Evolutionary conservation across 2,329 filamentous ascomycete genomes (phyloP), one percentile per base, ranked within the genome.

Genomic region (Stagonosporopsis vannaccii): DNA sequence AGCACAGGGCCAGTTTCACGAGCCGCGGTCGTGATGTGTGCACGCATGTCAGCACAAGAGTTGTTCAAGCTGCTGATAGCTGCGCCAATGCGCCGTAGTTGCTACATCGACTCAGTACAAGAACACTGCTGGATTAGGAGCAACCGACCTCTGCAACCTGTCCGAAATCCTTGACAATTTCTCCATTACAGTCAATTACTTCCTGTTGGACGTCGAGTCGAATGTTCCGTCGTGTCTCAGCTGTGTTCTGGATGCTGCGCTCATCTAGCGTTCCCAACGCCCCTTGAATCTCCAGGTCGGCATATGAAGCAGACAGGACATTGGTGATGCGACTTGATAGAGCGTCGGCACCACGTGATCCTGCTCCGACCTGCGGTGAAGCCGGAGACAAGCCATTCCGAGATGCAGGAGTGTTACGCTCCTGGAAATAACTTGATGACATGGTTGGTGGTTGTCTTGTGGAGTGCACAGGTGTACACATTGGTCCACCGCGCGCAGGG

Each of bases 221-320:
- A 15, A 98, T 78, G 56, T 91, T 88, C 6, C 94, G 87, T 47
- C 95, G 85, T 2, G 88, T 89, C 63, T 93, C 90, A 9, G 90
- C 83, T 12, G 87, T 91, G 72, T 96, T 97, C 51, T 84, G 80
- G 13, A 92, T 75, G 0, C 83, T 83, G 32, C 90, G 85, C 45
- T 85, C 80, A 76, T 97, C 94, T 19, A 98, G 80, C 1, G 95
- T 86, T 48, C 85, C 81, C 26, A 99, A 79, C 13, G 92, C 89
- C 80, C 96, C 91, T 62, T 92, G 87, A 65, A 98, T 96, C 65
- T 97, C 94, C 5, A 91, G 84, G 76, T 98, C 95, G 6, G 92
- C 90, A 77, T 97, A 97, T 0, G 94, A 97, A 2, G 92, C 89
- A 4, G 95, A 97, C 44, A 98, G 85, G 36, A 98, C 90, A 59